Evolutionary conservation across 2,329 filamentous ascomycete species (phyloP), one percentile per base, ranked within the genome.

Genomic region (Hypoxylon sp.): DNA sequence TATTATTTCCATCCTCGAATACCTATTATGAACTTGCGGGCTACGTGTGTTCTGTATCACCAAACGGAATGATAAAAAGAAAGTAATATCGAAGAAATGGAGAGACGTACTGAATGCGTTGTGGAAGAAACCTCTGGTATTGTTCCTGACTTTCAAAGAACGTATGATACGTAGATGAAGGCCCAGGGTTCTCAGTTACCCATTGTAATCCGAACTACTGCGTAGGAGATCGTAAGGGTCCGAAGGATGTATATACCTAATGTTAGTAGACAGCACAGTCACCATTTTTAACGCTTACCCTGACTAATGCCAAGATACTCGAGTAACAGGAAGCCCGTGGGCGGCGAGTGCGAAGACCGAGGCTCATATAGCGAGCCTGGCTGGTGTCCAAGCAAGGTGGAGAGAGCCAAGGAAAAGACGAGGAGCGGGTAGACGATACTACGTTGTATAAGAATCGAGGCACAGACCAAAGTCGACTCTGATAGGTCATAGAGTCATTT

Each of bases 241-340:
- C 32, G 14, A 53, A 25, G 19, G 5, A 53, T 45, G 30, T 17
- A 38, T 13, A 48, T 38, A 36, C 25, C 17, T n/a, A n/a, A n/a
- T n/a, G n/a, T n/a, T n/a, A n/a, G n/a, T n/a, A 11, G 17, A 51
- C 19, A 17, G 46, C 23, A 51, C 19, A 17, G 46, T 30, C 43
- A 25, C 23, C 21, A 10, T 13, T 17, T 3, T 34, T 38, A 25
- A 19, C 21, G 55, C 45, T 48, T 19, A 55, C 23, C n/a, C 32
- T 69, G 63, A 69, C 63, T 63, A 66, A 69, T 69, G 63, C 67
- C 67, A 69, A 66, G 67, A 46, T 38, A n/a, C 19, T 21, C 41
- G 46, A 45, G 14, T 51, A 30, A 23, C 30, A 46, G 36, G 51
- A 25, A 25, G 25, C 48, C n/a, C 36, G 17, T 25, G 51, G 23